These are phyloP conservation scores for Pythium biforme DNA, from an alignment of 352 stramenopile species.

Conservation along the genomic window DNA sequence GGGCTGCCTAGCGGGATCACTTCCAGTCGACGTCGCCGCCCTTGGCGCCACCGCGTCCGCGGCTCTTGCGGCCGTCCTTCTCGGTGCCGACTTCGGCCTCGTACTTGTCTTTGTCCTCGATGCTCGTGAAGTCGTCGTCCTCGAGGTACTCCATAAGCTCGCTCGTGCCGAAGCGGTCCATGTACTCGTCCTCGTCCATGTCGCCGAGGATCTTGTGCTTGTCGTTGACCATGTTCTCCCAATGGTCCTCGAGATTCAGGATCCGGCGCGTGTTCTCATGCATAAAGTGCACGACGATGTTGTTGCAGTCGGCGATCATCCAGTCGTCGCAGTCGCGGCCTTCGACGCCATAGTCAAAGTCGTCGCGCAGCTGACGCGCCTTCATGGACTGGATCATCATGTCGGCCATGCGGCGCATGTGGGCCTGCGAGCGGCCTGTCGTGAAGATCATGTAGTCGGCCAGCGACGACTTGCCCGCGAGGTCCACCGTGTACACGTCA, in stretches of 20 bases:
- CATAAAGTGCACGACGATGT: slow-evolving; percentile 90
- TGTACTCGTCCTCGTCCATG: slow-evolving; percentile 84
- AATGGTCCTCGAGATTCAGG: slow-evolving; percentile 74
- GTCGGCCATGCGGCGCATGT: slow-evolving; percentile 89
- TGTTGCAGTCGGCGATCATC: slow-evolving; percentile 92
- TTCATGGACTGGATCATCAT: slow-evolving; percentile 87
- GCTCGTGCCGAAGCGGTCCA: slow-evolving; percentile 85
- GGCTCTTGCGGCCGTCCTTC: neutral
- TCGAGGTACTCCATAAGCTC: slow-evolving; percentile 83
- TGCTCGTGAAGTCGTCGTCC: slow-evolving; percentile 51
- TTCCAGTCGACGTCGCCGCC: slow-evolving; percentile 60
- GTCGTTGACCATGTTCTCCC: slow-evolving; percentile 83
- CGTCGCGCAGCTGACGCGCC: slow-evolving; percentile 54
- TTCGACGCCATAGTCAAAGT: slow-evolving; percentile 84
- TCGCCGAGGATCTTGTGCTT: slow-evolving; percentile 79
- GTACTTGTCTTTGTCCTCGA: slow-evolving; percentile 26
- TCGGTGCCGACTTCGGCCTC: slow-evolving; percentile 1
- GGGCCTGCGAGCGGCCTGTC: slow-evolving; percentile 73
- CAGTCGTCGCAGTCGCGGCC: slow-evolving; percentile 90
- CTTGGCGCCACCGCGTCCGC: neutral
- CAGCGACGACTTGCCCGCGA: slow-evolving; percentile 75
- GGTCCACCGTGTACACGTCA: slow-evolving; percentile 72
- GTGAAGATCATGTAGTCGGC: slow-evolving; percentile 90
- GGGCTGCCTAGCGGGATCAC: slow-evolving; percentile 33
- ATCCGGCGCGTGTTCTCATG: slow-evolving; percentile 71